Evolutionary conservation across 441 rosid genomes (phyloP), one percentile per base, ranked within the genome.

Genomic region (Populus trichocarpa): DNA sequence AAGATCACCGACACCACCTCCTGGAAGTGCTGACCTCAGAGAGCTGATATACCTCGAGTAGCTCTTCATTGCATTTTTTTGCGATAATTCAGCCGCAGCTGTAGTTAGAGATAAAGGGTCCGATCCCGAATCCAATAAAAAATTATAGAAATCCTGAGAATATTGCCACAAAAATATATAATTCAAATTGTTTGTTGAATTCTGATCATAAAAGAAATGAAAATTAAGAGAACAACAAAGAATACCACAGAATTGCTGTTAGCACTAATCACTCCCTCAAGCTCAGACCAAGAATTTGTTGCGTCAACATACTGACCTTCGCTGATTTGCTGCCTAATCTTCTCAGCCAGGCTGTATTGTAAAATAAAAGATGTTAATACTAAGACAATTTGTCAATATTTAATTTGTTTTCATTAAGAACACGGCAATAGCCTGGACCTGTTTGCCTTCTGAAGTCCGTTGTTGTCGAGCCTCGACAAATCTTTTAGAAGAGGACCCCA

Each of bases 401-500:
- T 22, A 25, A 32, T 23, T 6, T 46, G 8, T 40, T 23, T 22
- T 40, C 50, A 67, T 67, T n/a, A 42, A 63, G 5, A 65, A 25
- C 9, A 26, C 0, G 25, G 53, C 53, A 13, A 13, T 12, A 46
- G 53, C 4, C 6, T 23, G 33, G n/a, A 94, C 98, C 92, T 90
- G 77, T 85, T 92, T 72, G 94, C 88, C 71, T 57, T 76, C 8
- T 81, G 69, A 67, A 85, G 72, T 6, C 94, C 99, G 61, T 82
- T 90, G 57, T 75, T 68, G 59, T 93, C 98, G 22, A 95, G 85
- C 73, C 97, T 81, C 0, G 98, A 93, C 6, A 93, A 84, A 77
- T 88, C 86, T 73, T 83, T 89, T 53, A 95, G 95, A 36, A 95
- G 90, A 84, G 97, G 97, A 74, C 90, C 96, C 98, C 97, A 95